Percentiles rank a stretch among this genome's conserved stretches.
phyloP scores from a whole-genome alignment of 2,329 filamentous ascomycete species.

The Trichophaea hybrida region DNA sequence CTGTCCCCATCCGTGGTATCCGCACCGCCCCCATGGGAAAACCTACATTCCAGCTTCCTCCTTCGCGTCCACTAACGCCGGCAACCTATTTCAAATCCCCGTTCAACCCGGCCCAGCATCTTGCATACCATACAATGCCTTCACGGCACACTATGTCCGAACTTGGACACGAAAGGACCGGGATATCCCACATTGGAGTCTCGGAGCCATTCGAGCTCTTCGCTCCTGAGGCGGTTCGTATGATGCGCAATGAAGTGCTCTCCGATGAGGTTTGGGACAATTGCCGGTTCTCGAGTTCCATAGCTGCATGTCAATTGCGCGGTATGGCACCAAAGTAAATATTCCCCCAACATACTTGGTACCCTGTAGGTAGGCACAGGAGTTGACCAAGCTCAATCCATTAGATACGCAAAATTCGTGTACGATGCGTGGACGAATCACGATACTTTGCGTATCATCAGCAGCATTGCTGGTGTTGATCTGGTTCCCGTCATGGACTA shows the following conservation, averaged over 20 bases:
- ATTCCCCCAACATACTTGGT: background rate
- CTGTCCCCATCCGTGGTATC: background rate
- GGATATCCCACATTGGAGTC: constrained; percentile 48
- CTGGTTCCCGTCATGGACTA: constrained; percentile 43
- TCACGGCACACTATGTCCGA: constrained; percentile 48
- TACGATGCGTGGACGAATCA: constrained; percentile 48
- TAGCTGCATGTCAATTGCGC: constrained; percentile 42
- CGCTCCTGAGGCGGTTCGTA: constrained; percentile 44
- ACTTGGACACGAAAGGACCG: constrained; percentile 42
- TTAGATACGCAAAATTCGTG: constrained; percentile 48
- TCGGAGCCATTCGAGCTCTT: constrained; percentile 53
- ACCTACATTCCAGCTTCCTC: constrained; percentile 10
- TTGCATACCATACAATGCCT: constrained; percentile 39
- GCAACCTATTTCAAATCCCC: constrained; percentile 21
- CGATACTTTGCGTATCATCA: constrained; percentile 41
- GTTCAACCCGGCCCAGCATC: constrained; percentile 44
- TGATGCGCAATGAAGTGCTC: constrained; percentile 50
- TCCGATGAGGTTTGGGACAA: constrained; percentile 42
- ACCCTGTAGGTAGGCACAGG: background rate
- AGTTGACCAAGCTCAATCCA: background rate
- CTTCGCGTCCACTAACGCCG: constrained; percentile 4
- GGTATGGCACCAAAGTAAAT: constrained; percentile 44
- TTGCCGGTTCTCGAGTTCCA: constrained; percentile 45
- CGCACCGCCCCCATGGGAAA: background rate
- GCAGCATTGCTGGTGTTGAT: constrained; percentile 44